Base-by-base conservation (phyloP, 2,329 filamentous ascomycete genomes). In the Trichoderma sp. region DNA sequence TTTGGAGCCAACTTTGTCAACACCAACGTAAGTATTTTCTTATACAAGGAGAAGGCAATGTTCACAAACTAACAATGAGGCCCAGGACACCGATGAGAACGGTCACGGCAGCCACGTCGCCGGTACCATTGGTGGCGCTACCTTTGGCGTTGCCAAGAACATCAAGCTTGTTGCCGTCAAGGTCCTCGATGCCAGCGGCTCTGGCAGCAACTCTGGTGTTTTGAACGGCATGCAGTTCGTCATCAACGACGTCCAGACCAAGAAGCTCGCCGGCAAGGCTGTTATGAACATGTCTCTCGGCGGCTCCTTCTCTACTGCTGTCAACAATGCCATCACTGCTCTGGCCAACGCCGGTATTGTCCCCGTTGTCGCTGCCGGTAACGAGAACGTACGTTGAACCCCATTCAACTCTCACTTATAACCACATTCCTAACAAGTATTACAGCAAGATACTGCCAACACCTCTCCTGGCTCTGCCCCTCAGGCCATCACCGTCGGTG, bases 251-350 rank as follows among this genome's bases (percentile, higher is more conserved):
- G 87, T 82, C 53, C 74, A 77, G 56, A 70, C 78, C 43, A 81
- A 80, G 73, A 81, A 82, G 26, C 78, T 84, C 39, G 72, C 74
- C n/a, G 86, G 87, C 76, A 88, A 87, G 77, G 83, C 86, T 71
- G 85, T 90, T 75, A 86, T 90, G 84, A 90, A 90, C 84, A 88
- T 90, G 87, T 90, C 88, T 4, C 83, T 90, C 24, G 87, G 87
- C 72, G 87, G 87, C 32, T 78, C 80, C 71, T 77, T 75, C 56
- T 89, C 86, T 8, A 72, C 76, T 2, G 85, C 87, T 28, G 78
- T 89, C 78, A 90, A 90, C 82, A 78, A 81, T n/a, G 87, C 87
- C 76, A 85, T 89, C 72, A 79, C 86, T 75, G 81, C 80, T 51
- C 78, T 89, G 58, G 81, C 82, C 74, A 79, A 81, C 3, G 84